These are phyloP conservation scores for Sugiyamaella lignohabitans DNA, from an alignment of 805 yeast genomes.

Conservation along the genomic window DNA sequence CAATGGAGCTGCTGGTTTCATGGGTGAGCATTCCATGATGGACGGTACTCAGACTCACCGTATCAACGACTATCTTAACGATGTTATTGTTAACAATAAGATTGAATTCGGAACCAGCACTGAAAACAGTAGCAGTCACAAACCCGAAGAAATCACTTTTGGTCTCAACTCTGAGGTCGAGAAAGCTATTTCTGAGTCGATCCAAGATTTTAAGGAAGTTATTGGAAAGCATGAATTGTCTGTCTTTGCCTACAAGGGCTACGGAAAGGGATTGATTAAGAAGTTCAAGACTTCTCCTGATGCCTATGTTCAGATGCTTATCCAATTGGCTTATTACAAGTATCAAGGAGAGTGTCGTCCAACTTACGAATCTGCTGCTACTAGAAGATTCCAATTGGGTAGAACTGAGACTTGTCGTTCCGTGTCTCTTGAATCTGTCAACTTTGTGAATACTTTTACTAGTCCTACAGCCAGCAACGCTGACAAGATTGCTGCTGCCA, in stretches of 20 bases:
- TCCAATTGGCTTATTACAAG: constrained; percentile 87
- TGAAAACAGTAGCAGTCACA: constrained; percentile 11
- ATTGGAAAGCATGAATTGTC: constrained; percentile 64
- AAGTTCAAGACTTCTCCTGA: constrained; percentile 85
- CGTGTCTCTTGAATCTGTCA: constrained; percentile 63
- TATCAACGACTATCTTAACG: constrained; percentile 68
- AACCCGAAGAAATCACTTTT: constrained; percentile 39
- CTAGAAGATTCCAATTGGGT: constrained; percentile 81
- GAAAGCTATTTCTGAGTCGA: constrained; percentile 49
- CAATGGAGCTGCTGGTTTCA: constrained; percentile 84
- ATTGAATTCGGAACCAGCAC: constrained; percentile 29
- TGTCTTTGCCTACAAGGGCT: constrained; percentile 73
- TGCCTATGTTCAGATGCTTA: constrained; percentile 82
- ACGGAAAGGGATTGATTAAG: constrained; percentile 83
- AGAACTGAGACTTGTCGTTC: constrained; percentile 92
- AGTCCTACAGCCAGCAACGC: constrained; percentile 42
- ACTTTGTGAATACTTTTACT: constrained; percentile 71
- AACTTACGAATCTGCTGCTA: constrained; percentile 94
- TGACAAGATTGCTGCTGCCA: constrained; percentile 61
- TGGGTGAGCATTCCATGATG: constrained; percentile 97
- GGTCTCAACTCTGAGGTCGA: constrained; percentile 50
- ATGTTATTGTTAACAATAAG: constrained; percentile 47
- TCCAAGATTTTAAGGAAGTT: constrained; percentile 48
- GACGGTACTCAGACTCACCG: constrained; percentile 95
- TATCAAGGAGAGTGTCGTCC: constrained; percentile 75